phyloP scores from a whole-genome alignment of 2,329 filamentous ascomycete genomes.

The Aphanocladium album region DNA sequence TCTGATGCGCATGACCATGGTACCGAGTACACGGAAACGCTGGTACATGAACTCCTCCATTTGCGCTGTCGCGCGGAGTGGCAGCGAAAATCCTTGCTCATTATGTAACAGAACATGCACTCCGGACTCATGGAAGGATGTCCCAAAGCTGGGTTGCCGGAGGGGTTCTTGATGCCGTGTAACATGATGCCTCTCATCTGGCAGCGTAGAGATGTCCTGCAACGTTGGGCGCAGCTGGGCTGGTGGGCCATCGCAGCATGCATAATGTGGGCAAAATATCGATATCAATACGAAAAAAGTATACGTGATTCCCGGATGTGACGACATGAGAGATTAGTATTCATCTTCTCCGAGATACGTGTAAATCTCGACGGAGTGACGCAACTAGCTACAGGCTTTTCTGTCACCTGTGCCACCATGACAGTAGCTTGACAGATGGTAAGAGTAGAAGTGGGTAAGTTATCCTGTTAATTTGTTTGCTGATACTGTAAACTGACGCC shows the following conservation, averaged over 20 bases:
- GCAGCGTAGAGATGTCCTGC: background rate
- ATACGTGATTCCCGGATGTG: background rate
- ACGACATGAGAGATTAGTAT: background rate
- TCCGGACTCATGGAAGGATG: background rate
- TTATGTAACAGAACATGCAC: background rate
- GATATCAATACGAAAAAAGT: background rate
- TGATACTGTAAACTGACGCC: background rate
- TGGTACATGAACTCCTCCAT: background rate
- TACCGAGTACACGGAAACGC: background rate
- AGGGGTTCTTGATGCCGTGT: background rate
- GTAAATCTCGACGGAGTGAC: background rate
- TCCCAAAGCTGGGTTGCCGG: background rate
- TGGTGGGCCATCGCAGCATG: background rate
- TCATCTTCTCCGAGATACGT: background rate
- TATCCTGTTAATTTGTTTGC: background rate
- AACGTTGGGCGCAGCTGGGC: background rate
- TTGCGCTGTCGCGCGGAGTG: background rate
- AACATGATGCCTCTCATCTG: background rate
- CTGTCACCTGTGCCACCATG: conserved; percentile 2
- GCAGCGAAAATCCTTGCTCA: background rate
- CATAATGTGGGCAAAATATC: background rate
- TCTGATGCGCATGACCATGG: background rate
- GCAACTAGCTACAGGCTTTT: background rate
- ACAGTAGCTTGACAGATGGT: background rate
- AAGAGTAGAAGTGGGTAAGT: background rate